phyloP scores from a whole-genome alignment of 352 stramenopile genomes.

The Phytophthora pistaciae region DNA sequence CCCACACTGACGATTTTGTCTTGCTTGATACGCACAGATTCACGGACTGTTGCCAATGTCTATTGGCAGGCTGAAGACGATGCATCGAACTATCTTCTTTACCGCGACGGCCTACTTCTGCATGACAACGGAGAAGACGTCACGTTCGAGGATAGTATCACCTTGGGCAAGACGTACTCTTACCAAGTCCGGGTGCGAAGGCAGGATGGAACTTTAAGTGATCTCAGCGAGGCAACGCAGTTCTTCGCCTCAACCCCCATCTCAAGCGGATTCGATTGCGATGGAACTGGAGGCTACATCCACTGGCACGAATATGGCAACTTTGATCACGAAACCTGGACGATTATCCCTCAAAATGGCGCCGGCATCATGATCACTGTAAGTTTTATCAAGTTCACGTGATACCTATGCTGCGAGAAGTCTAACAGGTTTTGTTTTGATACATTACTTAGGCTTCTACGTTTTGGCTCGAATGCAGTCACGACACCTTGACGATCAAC shows the following conservation, averaged over 20 bases:
- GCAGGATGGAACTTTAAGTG: slow-evolving; percentile 25
- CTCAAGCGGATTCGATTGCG: slow-evolving; percentile 39
- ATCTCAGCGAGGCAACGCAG: slow-evolving; percentile 41
- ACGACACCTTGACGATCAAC: slow-evolving; percentile 50
- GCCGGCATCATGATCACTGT: slow-evolving; percentile 48
- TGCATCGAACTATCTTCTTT: slow-evolving; percentile 46
- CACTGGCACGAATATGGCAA: slow-evolving; percentile 54
- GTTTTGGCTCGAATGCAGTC: slow-evolving; percentile 73
- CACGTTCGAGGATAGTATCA: slow-evolving; percentile 49
- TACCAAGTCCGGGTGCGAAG: slow-evolving; percentile 46
- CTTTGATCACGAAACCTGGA: slow-evolving; percentile 45
- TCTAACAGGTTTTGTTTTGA: slow-evolving; percentile 3
- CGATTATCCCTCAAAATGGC: slow-evolving; percentile 36
- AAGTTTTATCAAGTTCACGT: slow-evolving; percentile 11
- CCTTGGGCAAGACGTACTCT: slow-evolving; percentile 43
- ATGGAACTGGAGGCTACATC: slow-evolving; percentile 40
- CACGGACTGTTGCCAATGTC: slow-evolving; percentile 35
- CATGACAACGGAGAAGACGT: slow-evolving; percentile 36
- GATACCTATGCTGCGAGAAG: neutral
- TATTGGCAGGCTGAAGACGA: slow-evolving; percentile 43
- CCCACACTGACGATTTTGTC: neutral
- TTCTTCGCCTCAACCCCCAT: slow-evolving; percentile 21
- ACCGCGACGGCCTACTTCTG: slow-evolving; percentile 35
- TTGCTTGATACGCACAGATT: slow-evolving; percentile 34
- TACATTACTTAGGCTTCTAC: slow-evolving; percentile 34